Percentiles rank a stretch among this genome's conserved stretches.
These are phyloP conservation scores for Leccinum obscurum DNA, from an alignment of 768 basidiomycete species.

Conservation along the genomic window DNA sequence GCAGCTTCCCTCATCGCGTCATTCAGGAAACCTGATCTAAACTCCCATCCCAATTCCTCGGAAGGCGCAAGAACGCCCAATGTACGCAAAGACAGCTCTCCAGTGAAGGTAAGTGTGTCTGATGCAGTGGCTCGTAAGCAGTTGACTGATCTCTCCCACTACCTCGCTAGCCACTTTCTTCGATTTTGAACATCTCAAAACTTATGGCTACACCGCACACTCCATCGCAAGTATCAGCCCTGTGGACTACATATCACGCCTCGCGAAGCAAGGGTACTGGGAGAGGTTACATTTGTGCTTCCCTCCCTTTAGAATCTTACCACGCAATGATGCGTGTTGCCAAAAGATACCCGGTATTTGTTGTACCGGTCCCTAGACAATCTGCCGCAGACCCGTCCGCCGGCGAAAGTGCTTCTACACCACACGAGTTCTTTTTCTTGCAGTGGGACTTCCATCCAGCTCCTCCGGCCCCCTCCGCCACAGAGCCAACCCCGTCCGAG, in stretches of 20 bases:
- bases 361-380: constrained; percentile 75
- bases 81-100: constrained; percentile 62
- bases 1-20: constrained; percentile 14
- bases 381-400: constrained; percentile 26
- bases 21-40: constrained; percentile 15
- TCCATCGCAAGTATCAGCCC: constrained; percentile 66
- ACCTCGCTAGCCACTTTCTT: constrained; percentile 65
- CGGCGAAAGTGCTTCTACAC: constrained; percentile 35
- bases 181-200: constrained; percentile 75
- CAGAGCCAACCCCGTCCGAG: constrained; percentile 45
- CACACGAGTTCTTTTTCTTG: constrained; percentile 81
- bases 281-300: constrained; percentile 82
- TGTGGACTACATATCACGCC: constrained; percentile 91
- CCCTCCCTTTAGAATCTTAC: constrained; percentile 74
- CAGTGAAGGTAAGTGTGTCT: constrained; percentile 52
- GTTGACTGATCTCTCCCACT: neutral
- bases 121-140: neutral
- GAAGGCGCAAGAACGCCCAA: constrained; percentile 10
- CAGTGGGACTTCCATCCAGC: constrained; percentile 88
- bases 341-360: constrained; percentile 70
- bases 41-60: constrained; percentile 5
- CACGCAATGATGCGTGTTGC: constrained; percentile 64
- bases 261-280: constrained; percentile 79
- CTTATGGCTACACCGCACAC: constrained; percentile 70
- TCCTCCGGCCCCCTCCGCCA: constrained; percentile 57